Evolutionary conservation across 139 green algal species (phyloP).

Genomic region (Chlamydomonas urium): DNA sequence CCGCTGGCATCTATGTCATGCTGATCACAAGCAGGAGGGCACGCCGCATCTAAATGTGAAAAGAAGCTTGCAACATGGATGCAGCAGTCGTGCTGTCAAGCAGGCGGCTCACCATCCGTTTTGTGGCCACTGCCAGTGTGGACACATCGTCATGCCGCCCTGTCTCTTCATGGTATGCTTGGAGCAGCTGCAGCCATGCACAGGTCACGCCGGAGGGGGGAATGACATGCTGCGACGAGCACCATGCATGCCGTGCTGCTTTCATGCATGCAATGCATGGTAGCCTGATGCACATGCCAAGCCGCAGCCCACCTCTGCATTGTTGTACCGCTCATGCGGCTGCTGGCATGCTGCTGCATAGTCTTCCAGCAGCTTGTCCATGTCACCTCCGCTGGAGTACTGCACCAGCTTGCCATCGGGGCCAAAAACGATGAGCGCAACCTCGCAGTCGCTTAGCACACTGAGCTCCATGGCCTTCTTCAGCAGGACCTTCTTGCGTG

Average conservation of each 20-base stretch:
- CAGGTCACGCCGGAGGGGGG: background rate
- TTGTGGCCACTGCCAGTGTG: too few species aligned
- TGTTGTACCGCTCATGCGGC: constrained; percentile 10
- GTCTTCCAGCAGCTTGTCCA: constrained; percentile 57
- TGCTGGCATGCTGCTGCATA: constrained; percentile 34
- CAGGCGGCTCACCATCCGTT: too few species aligned
- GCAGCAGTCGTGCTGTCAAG: too few species aligned
- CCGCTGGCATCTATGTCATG: too few species aligned
- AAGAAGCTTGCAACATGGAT: too few species aligned
- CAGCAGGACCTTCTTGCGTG: constrained; percentile 77
- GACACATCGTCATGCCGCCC: too few species aligned
- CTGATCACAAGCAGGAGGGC: too few species aligned
- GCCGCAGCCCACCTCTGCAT: constrained; percentile 8
- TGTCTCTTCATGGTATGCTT: too few species aligned
- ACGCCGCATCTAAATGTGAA: too few species aligned
- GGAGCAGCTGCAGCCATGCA: too few species aligned
- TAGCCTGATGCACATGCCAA: too few species aligned
- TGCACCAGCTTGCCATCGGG: constrained; percentile 28
- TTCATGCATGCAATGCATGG: background rate
- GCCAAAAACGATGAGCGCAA: constrained; percentile 73
- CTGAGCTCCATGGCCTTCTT: constrained; percentile 81
- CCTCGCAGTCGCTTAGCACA: constrained; percentile 75
- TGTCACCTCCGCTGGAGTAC: constrained; percentile 56
- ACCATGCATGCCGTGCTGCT: background rate
- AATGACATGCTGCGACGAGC: background rate